Base-by-base conservation (phyloP, 83 land plant species). In the Diphasiastrum complanatum region DNA sequence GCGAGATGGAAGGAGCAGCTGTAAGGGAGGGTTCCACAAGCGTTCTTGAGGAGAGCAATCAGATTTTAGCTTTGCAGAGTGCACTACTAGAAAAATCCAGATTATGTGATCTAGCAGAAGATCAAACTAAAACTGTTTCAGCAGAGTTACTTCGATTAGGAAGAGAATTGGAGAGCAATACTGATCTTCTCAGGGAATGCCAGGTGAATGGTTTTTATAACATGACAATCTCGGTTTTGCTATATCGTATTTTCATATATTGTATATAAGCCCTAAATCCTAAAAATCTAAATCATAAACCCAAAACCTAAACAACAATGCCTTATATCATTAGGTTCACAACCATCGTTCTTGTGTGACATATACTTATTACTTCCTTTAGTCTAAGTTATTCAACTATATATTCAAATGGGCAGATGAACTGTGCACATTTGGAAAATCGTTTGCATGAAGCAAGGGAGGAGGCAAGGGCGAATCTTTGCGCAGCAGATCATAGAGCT, bases 351-450 rank as follows among this genome's bases (percentile, higher is more conserved):
- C 32, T 30, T 50, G 25, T 16, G 25, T 57, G n/a, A 52, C 37
- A 48, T 50, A 20, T 50, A 43, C 49, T 54, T 1, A 67, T 25
- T n/a, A n/a, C n/a, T n/a, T n/a, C n/a, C n/a, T n/a, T n/a, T n/a
- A n/a, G n/a, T n/a, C n/a, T n/a, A n/a, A n/a, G n/a, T n/a, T n/a
- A n/a, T n/a, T n/a, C n/a, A n/a, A n/a, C n/a, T n/a, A n/a, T n/a
- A n/a, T n/a, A n/a, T n/a, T n/a, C n/a, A n/a, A n/a, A n/a, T n/a
- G n/a, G n/a, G 40, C 95, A 93, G 99, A 83, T 89, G 85, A 93
- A 93, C 66, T 85, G 86, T 79, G 99, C 89, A 27, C 91, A 86
- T 48, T 66, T 93, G 70, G 99, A 95, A 69, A 95, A 89, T 68
- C 73, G 80, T 47, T 69, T 95, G 55, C 96, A 89, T 78, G 87